A percentile compares a stretch with the other conserved stretches of the same genome.
These are phyloP conservation scores for Mucor irregularis DNA, from an alignment of 371 early-diverging fungal genomes.

Conservation along the genomic window DNA sequence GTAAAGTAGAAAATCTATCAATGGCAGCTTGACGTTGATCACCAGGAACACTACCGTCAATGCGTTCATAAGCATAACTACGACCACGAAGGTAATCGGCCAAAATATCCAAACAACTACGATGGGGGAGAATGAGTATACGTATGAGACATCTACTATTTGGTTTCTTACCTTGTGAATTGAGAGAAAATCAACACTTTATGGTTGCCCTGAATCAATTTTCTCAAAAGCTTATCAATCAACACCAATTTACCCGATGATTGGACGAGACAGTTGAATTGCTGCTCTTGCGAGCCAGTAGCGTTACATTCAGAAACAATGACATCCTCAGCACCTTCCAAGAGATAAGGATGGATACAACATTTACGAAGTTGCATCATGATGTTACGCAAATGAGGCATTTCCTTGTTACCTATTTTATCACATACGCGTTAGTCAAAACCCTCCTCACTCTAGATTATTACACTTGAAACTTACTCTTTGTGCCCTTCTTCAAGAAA, in stretches of 20 bases:
- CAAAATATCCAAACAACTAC: slow-evolving; percentile 77
- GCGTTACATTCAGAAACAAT: slow-evolving; percentile 67
- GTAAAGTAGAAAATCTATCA: slow-evolving; percentile 85
- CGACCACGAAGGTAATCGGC: slow-evolving; percentile 86
- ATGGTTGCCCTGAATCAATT: slow-evolving; percentile 81
- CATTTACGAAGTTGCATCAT: slow-evolving; percentile 88
- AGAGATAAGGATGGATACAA: slow-evolving; percentile 85
- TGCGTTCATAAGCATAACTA: slow-evolving; percentile 81
- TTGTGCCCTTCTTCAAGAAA: slow-evolving; percentile 70
- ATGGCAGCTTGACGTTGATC: slow-evolving; percentile 95
- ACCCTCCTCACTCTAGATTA: no score
- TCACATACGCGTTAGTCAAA: no score
- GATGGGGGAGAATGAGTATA: neutral
- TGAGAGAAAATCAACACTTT: slow-evolving; percentile 96
- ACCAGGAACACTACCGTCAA: slow-evolving; percentile 88
- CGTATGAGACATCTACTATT: neutral
- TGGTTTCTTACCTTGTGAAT: slow-evolving; percentile 66
- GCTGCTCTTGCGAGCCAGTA: slow-evolving; percentile 59
- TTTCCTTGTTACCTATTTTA: slow-evolving; percentile 43
- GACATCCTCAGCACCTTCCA: slow-evolving; percentile 86
- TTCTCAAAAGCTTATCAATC: slow-evolving; percentile 86
- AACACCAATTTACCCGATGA: slow-evolving; percentile 88
- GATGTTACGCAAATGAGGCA: slow-evolving; percentile 67
- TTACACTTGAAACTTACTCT: slow-evolving; percentile 33
- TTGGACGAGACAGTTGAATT: slow-evolving; percentile 77